Base-by-base conservation (phyloP, 1,284 basidiomycete species). In the Tremellales sp. region DNA sequence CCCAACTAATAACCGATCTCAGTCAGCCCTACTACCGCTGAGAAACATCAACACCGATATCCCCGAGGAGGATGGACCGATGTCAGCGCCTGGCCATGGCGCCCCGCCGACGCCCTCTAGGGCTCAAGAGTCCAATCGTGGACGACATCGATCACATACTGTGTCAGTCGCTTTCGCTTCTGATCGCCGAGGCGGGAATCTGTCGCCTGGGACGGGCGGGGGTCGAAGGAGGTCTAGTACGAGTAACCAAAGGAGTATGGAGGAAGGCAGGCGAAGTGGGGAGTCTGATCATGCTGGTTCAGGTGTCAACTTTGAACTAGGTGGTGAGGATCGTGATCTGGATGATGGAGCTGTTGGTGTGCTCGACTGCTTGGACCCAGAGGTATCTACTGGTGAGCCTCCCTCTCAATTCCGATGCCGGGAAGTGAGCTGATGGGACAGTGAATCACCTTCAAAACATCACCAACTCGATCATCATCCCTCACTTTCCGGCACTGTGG, bases 391-490 rank as follows among this genome's bases (percentile, higher is more conserved):
- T 2, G 59, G 67, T 71, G 25, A 46, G 62, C 24, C 11, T 8
- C 24, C 23, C 23, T 22, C 10, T 22, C n/a, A 22, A 25, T 31
- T 15, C 29, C 15, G 8, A 31, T 31, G 15, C n/a, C 13, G 8
- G 37, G 23, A 5, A 5, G 23, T 22, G 19, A 17, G 4, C 21
- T 41, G 23, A 44, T 40, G 12, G 19, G 0, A 13, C 46, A 65
- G 72, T 75, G 12, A 69, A 69, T 46, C 62, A 70, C 39, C 54
- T 75, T 4, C 73, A 75, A 54, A 72, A 75, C 47, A 60, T 70
- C 29, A 67, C 70, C 7, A 75, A 75, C 50, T 62, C 60, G 2
- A 62, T 75, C 48, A 53, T 75, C 43, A 58, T 73, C n/a, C 73
- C 73, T 2, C 59, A 72, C 48, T 52, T 73, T 24, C 73, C 73